Conservation (phyloP, 371 early-diverging fungal genomes). For the Syncephalis fuscata region DNA sequence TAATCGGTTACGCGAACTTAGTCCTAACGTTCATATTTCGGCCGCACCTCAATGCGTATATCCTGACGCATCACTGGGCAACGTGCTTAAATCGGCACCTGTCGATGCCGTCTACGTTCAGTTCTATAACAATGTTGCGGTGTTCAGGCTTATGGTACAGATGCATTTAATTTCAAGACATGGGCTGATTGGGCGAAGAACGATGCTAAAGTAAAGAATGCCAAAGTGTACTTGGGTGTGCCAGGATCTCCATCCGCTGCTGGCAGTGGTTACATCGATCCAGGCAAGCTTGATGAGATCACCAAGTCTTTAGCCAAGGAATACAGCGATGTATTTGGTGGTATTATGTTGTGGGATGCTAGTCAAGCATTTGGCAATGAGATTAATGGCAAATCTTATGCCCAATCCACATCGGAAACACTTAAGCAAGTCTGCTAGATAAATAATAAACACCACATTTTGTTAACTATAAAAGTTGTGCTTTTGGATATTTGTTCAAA, state of each 20-base stretch:
- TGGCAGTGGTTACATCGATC: constrained; percentile 30
- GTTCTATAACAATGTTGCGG: constrained; percentile 41
- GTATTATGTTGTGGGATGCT: constrained; percentile 55
- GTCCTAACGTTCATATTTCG: constrained; percentile 20
- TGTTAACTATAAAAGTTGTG: no score
- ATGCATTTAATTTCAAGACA: constrained; percentile 32
- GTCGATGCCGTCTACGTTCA: constrained; percentile 59
- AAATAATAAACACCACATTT: no score
- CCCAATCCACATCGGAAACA: neutral
- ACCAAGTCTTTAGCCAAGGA: constrained; percentile 12
- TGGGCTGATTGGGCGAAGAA: constrained; percentile 35
- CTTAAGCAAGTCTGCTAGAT: no score
- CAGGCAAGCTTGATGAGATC: constrained; percentile 16
- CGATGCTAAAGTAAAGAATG: constrained; percentile 30
- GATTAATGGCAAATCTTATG: neutral
- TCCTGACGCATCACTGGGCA: constrained; percentile 18
- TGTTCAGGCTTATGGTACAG: neutral
- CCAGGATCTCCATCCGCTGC: constrained; percentile 38
- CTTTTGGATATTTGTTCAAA: no score
- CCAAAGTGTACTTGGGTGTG: constrained; percentile 36
- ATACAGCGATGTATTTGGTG: constrained; percentile 27
- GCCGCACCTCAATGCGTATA: constrained; percentile 31
- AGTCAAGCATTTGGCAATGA: constrained; percentile 1
- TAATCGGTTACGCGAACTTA: constrained; percentile 16
- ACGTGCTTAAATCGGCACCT: constrained; percentile 26